Evolutionary conservation across 176 grass and related monocot genomes (phyloP).

Genomic region (Zea mays): Zm-B73-REFERENCE-NAM-5.0 NC_050098.1:21513001-21513500

Average conservation of each 20-base stretch:
- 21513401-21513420: not conserved
- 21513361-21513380: not conserved
- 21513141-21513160: not conserved
- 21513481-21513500: not conserved
- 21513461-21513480: not conserved
- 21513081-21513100: not conserved
- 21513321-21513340: not conserved
- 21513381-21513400: not conserved
- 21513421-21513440: not conserved
- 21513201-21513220: not conserved
- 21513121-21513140: constrained; percentile 6
- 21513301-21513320: no score
- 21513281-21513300: not conserved
- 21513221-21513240: not conserved
- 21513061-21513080: constrained; percentile 15
- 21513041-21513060: not conserved
- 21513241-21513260: not conserved
- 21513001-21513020: constrained; percentile 31
- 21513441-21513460: not conserved
- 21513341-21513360: not conserved
- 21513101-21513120: constrained; percentile 8
- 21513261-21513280: not conserved
- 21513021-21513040: constrained; percentile 29
- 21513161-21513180: not conserved
- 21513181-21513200: not conserved